A percentile compares a stretch with the other conserved stretches of the same genome.
Evolutionary conservation across 2,329 filamentous ascomycete genomes (phyloP).

Genomic region (Pseudopithomyces maydicus): DNA sequence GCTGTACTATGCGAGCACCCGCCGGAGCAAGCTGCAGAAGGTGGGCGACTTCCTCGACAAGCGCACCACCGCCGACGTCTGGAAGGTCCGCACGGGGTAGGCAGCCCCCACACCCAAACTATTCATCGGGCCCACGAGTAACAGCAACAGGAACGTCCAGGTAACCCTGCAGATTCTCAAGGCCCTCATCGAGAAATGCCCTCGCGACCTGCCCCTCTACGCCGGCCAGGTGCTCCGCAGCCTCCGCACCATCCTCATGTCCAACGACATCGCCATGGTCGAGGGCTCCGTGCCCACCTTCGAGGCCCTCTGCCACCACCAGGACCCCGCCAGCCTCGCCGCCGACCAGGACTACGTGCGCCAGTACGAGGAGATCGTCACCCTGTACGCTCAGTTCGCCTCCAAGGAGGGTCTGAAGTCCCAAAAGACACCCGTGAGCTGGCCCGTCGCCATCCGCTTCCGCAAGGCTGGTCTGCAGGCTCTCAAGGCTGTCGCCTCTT

Average conservation of each 20-base stretch:
- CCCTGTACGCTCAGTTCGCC: constrained; percentile 78
- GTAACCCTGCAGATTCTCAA: constrained; percentile 92
- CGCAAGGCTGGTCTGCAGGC: constrained; percentile 66
- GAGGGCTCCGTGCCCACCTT: constrained; percentile 89
- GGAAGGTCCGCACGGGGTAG: constrained; percentile 84
- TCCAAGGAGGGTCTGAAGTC: constrained; percentile 61
- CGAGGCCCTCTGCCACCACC: constrained; percentile 84
- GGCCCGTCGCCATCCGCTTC: constrained; percentile 73
- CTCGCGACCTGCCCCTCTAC: constrained; percentile 88
- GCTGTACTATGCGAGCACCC: constrained; percentile 93
- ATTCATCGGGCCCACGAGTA: no score
- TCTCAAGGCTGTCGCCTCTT: constrained; percentile 76
- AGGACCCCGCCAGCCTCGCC: constrained; percentile 82
- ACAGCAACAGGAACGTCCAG: constrained; percentile 74
- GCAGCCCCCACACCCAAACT: neutral
- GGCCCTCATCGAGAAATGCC: constrained; percentile 89
- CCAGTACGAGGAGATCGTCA: constrained; percentile 82
- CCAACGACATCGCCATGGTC: constrained; percentile 88
- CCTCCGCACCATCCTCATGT: constrained; percentile 79
- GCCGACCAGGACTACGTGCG: constrained; percentile 82
- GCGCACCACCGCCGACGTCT: constrained; percentile 89
- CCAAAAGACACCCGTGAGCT: constrained; percentile 59
- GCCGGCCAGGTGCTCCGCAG: constrained; percentile 84
- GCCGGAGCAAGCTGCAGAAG: constrained; percentile 93
- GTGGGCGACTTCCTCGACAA: constrained; percentile 94